Conservation (phyloP, 345 rosid genomes). For the Reutealis trisperma region DNA sequence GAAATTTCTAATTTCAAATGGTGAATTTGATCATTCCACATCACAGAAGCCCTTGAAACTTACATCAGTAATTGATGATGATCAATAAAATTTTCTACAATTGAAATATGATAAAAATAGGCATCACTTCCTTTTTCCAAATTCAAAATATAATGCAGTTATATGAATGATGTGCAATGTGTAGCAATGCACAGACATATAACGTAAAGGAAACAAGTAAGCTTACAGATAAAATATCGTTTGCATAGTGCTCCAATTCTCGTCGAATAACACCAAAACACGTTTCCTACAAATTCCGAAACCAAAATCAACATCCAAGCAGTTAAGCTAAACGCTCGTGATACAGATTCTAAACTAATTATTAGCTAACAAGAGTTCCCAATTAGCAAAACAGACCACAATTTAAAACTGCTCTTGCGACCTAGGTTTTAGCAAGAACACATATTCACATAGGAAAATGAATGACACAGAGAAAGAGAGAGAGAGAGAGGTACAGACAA, state of each 20-base stretch:
- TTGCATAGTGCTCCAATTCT: conserved; percentile 74
- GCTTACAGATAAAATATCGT: conserved; percentile 59
- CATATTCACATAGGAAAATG: neutral
- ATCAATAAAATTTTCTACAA: neutral
- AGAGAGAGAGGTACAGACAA: conserved; percentile 46
- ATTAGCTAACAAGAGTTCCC: neutral
- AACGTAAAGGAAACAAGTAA: neutral
- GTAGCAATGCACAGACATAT: too few species aligned
- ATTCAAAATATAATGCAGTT: neutral
- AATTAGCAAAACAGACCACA: neutral
- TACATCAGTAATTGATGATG: neutral
- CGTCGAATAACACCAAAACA: conserved; percentile 76
- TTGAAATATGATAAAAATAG: neutral
- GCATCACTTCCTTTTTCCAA: neutral
- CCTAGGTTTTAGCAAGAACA: conserved; percentile 26
- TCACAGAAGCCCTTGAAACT: neutral
- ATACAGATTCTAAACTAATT: neutral
- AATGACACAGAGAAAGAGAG: neutral
- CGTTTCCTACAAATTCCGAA: conserved; percentile 59
- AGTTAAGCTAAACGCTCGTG: neutral
- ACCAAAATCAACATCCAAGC: neutral
- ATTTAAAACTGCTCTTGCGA: neutral
- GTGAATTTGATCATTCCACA: neutral
- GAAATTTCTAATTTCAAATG: neutral
- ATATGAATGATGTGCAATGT: neutral